Evolutionary conservation across 2,329 filamentous ascomycete species (phyloP), one percentile per base, ranked within the genome.

Genomic region (Geosmithia morbida): DNA sequence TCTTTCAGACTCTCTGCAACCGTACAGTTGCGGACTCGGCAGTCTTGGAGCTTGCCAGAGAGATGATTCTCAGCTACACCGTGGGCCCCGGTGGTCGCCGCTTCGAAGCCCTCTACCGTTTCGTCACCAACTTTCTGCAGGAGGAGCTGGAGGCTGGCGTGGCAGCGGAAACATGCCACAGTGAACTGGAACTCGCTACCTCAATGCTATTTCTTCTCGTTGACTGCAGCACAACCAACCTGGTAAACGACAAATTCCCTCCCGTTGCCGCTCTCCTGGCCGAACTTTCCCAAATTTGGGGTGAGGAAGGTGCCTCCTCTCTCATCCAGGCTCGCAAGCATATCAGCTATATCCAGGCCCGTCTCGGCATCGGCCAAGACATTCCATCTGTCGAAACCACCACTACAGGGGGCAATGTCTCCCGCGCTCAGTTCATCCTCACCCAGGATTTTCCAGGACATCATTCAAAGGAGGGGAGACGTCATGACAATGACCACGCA

Each of bases 401-500:
- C 3, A 47, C 53, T 5, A 48, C 47, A 8, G 51, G 20, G 11
- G 11, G 49, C 33, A 37, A 6, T 37, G 6, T 51, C 22, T 16
- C 41, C 7, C 55, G 54, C 18, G 56, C 60, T 14, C 51, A 57
- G 7, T 66, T 65, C 43, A 48, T 58, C 2, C 48, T 65, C 2
- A 51, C 50, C 3, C 55, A 55, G 48, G 57, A 66, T 50, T 48
- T 67, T 19, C 60, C 66, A 6, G 63, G 63, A 2, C 43, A 41
- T 2, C 53, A 65, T 1, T 65, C 62, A 2, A 47, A 50, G 14
- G 50, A 53, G 37, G 58, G 63, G 7, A 53, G 51, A 46, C 60
- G 70, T 7, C 72, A 77, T 49, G 66, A 75, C 52, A 77, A 76
- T 49, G 73, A 77, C 51, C 58, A 67, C 44, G 58, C 53, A 1